phyloP scores from a whole-genome alignment of 352 stramenopile genomes.

The Albugo candida region DNA sequence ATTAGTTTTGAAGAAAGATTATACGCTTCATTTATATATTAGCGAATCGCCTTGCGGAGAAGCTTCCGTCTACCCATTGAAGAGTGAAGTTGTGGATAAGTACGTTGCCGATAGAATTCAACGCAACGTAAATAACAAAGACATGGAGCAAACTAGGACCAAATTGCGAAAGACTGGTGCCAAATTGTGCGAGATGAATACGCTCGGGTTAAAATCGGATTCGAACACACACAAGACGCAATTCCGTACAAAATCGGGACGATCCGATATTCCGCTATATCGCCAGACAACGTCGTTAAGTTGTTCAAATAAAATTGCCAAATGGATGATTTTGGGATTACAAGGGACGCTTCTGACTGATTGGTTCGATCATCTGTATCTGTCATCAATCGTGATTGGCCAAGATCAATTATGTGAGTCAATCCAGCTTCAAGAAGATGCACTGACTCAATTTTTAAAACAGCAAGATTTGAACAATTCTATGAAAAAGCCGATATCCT shows the following conservation, averaged over 20 bases:
- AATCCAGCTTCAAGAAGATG: no score
- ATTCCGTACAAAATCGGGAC: constrained; percentile 79
- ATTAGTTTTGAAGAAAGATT: constrained; percentile 6
- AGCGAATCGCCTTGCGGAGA: constrained; percentile 87
- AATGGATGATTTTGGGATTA: constrained; percentile 68
- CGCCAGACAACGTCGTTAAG: constrained; percentile 84
- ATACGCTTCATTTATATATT: constrained; percentile 78
- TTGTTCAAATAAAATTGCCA: constrained; percentile 85
- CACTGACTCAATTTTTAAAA: no score
- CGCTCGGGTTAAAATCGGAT: background rate
- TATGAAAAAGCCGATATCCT: no score
- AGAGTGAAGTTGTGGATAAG: constrained; percentile 39
- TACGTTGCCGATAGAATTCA: constrained; percentile 15
- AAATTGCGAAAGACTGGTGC: constrained; percentile 39
- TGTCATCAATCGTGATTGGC: constrained; percentile 28
- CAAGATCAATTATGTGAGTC: constrained; percentile 8
- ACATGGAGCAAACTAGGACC: constrained; percentile 2
- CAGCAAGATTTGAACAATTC: no score
- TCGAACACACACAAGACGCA: constrained; percentile 40
- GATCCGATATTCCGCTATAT: constrained; percentile 74
- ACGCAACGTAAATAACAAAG: constrained; percentile 8
- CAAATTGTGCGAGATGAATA: constrained; percentile 11
- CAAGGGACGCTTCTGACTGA: constrained; percentile 55
- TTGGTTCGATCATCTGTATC: constrained; percentile 35
- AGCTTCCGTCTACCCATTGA: constrained; percentile 82